Conservation (phyloP, 2,329 filamentous ascomycete genomes). For the Fusarium sp. region DNA sequence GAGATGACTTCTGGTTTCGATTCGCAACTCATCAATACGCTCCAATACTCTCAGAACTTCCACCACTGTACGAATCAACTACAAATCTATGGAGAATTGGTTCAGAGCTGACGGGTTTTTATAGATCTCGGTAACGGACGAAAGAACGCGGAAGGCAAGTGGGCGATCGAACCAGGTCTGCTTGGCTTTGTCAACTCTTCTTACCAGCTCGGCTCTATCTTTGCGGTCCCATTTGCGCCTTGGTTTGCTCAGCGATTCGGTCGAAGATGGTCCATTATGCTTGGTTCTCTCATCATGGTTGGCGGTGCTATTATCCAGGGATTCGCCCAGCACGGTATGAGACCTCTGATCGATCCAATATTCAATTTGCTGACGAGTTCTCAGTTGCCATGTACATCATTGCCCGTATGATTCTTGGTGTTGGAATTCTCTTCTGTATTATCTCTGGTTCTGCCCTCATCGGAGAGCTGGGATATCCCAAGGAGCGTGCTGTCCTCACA, state of each 20-base stretch:
- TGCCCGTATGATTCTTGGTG: conserved; percentile 67
- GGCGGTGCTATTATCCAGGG: conserved; percentile 65
- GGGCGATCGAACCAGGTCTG: conserved; percentile 44
- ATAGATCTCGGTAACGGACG: conserved; percentile 30
- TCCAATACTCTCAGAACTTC: conserved; percentile 52
- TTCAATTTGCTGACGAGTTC: not conserved
- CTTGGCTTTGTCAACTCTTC: conserved; percentile 62
- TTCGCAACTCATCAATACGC: conserved; percentile 55
- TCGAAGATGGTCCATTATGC: conserved; percentile 61
- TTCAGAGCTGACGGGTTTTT: not conserved
- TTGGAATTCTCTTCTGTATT: conserved; percentile 69
- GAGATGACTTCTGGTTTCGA: conserved; percentile 68
- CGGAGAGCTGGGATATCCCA: conserved; percentile 69
- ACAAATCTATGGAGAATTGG: rapidly evolving
- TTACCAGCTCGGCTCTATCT: conserved; percentile 65
- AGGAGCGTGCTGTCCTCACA: conserved; percentile 64
- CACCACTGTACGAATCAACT: conserved; percentile 46
- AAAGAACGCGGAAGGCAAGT: conserved; percentile 27
- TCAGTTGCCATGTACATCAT: conserved; percentile 68
- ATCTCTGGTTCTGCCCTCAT: conserved; percentile 67
- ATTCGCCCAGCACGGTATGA: conserved; percentile 54
- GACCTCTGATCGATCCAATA: rapidly evolving
- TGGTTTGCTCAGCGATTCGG: conserved; percentile 59
- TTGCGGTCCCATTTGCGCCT: conserved; percentile 63
- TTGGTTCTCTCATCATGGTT: conserved; percentile 65